Conservation (phyloP, 2,329 filamentous ascomycete species). For the Botrytis fragariae region DNA sequence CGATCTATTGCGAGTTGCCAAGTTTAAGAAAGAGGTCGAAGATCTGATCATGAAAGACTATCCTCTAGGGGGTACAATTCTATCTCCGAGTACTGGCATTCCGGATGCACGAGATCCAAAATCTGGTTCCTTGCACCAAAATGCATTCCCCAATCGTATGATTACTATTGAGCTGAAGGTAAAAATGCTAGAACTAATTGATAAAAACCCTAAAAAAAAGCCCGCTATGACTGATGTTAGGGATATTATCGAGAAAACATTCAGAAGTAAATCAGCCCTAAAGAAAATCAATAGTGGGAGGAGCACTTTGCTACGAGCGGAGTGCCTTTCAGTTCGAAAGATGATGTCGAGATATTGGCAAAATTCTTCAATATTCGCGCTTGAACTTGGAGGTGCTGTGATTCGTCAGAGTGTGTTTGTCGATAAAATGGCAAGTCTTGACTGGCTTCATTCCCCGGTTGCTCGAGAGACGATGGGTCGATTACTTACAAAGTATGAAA, state of each 20-base stretch:
- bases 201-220: constrained; percentile 28
- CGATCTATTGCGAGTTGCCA: constrained; percentile 57
- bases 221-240: constrained; percentile 53
- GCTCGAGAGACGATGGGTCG: constrained; percentile 61
- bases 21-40: constrained; percentile 58
- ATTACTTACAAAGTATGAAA: constrained; percentile 61
- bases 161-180: constrained; percentile 48
- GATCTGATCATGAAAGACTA: constrained; percentile 45
- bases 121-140: constrained; percentile 28
- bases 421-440: constrained; percentile 72
- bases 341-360: constrained; percentile 72
- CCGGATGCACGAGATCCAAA: constrained; percentile 41
- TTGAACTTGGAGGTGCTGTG: constrained; percentile 65
- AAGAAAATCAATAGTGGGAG: constrained; percentile 42
- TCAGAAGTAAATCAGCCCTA: constrained; percentile 43
- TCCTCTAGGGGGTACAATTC: constrained; percentile 67
- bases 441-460: constrained; percentile 74
- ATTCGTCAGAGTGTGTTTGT: constrained; percentile 64
- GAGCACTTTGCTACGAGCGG: constrained; percentile 31
- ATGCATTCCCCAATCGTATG: constrained; percentile 58
- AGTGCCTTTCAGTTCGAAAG: constrained; percentile 53
- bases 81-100: constrained; percentile 52
- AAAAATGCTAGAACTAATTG: constrained; percentile 44
- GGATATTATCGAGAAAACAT: constrained; percentile 46
- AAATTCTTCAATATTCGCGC: constrained; percentile 61